Conservation (phyloP, 768 basidiomycete genomes). For the Mycena chlorophos region DNA sequence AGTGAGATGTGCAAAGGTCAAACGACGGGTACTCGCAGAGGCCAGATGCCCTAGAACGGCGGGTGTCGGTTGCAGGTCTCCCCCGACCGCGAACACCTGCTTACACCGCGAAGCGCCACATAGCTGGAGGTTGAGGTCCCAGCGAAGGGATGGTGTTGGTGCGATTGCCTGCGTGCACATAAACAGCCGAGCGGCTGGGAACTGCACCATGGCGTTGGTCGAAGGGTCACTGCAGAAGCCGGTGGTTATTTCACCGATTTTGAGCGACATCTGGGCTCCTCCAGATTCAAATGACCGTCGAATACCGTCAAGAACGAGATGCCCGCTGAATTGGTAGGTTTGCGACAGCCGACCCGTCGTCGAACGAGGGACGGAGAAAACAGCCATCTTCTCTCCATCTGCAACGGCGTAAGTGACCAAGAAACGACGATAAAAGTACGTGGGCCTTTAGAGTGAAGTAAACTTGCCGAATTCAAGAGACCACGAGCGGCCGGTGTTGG, state of each 20-base stretch:
- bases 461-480: neutral
- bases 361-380: neutral
- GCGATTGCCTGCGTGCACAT: neutral
- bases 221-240: neutral
- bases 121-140: neutral
- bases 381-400: neutral
- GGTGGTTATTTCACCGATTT: neutral
- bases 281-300: neutral
- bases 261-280: neutral
- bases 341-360: neutral
- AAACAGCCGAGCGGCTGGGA: neutral
- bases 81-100: neutral
- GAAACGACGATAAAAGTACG: neutral
- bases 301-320: neutral
- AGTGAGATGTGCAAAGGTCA: neutral
- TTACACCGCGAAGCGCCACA: neutral
- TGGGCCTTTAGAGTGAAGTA: neutral
- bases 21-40: too few species aligned
- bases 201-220: neutral
- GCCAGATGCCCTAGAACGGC: too few species aligned
- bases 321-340: neutral
- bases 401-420: neutral
- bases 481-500: neutral
- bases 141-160: neutral
- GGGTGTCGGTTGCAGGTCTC: neutral